phyloP scores from a whole-genome alignment of 441 rosid genomes.

The Gossypium gossypioides region DNA sequence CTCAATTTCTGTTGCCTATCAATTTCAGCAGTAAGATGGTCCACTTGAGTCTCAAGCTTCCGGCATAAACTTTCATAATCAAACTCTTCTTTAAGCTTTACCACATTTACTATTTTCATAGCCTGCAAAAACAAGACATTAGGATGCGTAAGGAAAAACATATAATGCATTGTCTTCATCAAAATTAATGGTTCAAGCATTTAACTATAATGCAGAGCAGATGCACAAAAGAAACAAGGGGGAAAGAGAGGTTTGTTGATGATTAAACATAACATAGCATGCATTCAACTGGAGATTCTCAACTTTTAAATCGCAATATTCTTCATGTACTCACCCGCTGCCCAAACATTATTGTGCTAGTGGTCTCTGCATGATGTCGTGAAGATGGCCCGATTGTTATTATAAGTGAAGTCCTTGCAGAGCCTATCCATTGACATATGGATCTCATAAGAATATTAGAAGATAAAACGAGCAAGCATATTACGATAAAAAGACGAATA shows the following conservation, averaged over 20 bases:
- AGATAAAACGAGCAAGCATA: conserved; percentile 7
- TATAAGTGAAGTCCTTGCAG: conserved; percentile 84
- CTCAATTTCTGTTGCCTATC: conserved; percentile 70
- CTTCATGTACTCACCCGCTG: conserved; percentile 59
- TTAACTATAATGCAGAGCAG: neutral
- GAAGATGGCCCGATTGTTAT: conserved; percentile 80
- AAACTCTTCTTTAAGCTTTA: conserved; percentile 86
- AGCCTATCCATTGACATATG: conserved; percentile 36
- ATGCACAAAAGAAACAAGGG: neutral
- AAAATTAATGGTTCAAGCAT: neutral
- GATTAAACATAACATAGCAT: neutral
- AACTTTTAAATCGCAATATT: neutral
- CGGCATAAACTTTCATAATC: conserved; percentile 67
- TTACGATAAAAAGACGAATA: neutral
- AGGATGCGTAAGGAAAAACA: conserved; percentile 2
- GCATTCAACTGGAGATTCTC: neutral
- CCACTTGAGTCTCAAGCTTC: conserved; percentile 5
- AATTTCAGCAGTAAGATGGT: conserved; percentile 12
- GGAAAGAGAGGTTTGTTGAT: neutral
- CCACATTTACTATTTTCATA: conserved; percentile 78
- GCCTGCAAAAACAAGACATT: conserved; percentile 46
- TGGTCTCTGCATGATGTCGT: conserved; percentile 70
- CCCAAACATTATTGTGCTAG: conserved; percentile 87
- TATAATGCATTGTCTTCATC: neutral
- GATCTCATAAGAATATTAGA: conserved; percentile 11